Percentiles rank a stretch among this genome's conserved stretches.
Evolutionary conservation across 2,329 filamentous ascomycete genomes (phyloP).

Genomic region (Ceratocystis destructans): DNA sequence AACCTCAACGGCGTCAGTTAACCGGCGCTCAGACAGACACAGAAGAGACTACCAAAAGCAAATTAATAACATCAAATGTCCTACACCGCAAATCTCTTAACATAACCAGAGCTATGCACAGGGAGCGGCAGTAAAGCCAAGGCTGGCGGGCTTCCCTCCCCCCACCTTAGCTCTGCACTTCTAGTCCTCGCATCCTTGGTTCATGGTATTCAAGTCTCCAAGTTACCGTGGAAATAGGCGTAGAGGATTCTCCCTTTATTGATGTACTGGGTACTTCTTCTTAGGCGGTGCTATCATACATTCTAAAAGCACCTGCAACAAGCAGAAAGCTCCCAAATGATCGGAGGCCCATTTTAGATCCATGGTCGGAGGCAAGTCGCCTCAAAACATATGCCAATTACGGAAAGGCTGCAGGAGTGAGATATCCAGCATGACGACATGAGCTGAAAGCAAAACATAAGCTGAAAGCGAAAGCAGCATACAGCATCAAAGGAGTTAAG

Average conservation of each 20-base stretch:
- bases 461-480: neutral
- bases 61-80: neutral
- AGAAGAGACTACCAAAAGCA: neutral
- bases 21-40: neutral
- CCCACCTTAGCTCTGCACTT: neutral
- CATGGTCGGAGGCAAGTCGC: neutral
- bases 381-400: neutral
- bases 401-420: neutral
- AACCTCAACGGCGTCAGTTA: neutral
- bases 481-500: neutral
- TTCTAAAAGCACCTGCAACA: neutral
- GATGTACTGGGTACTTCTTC: neutral
- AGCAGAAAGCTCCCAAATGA: neutral
- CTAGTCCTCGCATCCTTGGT: neutral
- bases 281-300: neutral
- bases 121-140: neutral
- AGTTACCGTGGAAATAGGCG: neutral
- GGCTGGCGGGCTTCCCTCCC: neutral
- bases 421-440: neutral
- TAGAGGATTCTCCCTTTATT: neutral
- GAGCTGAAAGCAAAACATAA: slow-evolving; percentile 8
- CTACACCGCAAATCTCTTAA: neutral
- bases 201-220: neutral
- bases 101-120: neutral
- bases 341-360: neutral